Evolutionary conservation across 1,284 basidiomycete genomes (phyloP).

Genomic region (Vanrija sp.): DNA sequence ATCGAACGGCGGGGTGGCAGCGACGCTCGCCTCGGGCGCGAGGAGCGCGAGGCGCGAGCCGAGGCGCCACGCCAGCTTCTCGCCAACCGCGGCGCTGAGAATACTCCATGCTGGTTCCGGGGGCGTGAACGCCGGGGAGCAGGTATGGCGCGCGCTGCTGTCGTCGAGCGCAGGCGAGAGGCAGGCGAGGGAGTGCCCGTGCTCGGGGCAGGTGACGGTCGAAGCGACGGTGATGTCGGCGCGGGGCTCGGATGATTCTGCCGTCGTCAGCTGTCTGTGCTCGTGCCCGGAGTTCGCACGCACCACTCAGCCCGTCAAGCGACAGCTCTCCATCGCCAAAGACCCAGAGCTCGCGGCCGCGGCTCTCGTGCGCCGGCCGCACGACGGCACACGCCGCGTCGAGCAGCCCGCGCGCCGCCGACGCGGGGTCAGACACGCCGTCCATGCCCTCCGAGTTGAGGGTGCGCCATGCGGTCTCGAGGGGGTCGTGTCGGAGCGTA

Average conservation of each 20-base stretch:
- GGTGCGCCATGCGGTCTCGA: conserved; percentile 27
- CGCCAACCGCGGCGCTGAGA: conserved; percentile 15
- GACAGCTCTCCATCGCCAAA: conserved; percentile 3
- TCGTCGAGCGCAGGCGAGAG: background rate
- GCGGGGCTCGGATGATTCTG: conserved; percentile 8
- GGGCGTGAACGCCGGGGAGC: conserved; percentile 7
- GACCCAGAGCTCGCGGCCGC: conserved; percentile 15
- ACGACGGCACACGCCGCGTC: conserved; percentile 11
- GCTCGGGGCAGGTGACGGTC: conserved; percentile 12
- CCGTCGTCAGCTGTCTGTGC: too few relatives aligned
- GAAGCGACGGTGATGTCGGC: conserved; percentile 7
- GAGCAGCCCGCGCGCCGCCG: conserved; percentile 1
- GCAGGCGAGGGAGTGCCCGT: conserved; percentile 9
- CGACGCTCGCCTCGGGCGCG: background rate
- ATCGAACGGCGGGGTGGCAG: conserved; percentile 8
- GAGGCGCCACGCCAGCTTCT: conserved; percentile 19
- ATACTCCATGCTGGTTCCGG: conserved; percentile 3
- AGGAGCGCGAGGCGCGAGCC: conserved; percentile 14
- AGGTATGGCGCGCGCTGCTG: background rate
- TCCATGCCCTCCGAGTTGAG: conserved; percentile 16
- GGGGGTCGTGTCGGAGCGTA: conserved; percentile 16
- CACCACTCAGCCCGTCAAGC: conserved; percentile 5
- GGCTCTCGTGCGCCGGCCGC: background rate
- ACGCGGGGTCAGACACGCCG: background rate
- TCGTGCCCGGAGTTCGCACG: background rate